phyloP scores from a whole-genome alignment of 2,329 filamentous ascomycete genomes.

The Lecanosticta acicola region DNA sequence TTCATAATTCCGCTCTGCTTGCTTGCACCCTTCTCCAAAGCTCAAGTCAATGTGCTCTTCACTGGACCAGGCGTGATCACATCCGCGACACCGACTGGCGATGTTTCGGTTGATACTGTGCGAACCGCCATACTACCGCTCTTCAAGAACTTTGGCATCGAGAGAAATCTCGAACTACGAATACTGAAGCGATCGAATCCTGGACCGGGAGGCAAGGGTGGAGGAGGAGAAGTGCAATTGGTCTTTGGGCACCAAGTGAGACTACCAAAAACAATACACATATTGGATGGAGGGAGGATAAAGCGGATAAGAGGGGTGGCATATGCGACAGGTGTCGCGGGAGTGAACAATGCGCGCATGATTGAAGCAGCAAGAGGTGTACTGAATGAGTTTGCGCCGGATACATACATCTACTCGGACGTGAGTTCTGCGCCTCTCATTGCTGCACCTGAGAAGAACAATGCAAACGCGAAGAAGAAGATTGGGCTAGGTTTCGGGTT shows the following conservation, averaged over 20 bases:
- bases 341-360: conserved; percentile 90
- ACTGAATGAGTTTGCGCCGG: conserved; percentile 76
- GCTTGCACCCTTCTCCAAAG: conserved; percentile 87
- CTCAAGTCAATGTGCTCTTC: conserved; percentile 83
- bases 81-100: conserved; percentile 71
- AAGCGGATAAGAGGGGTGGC: conserved; percentile 88
- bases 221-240: conserved; percentile 87
- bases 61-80: conserved; percentile 90
- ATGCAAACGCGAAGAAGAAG: conserved; percentile 47
- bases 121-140: conserved; percentile 87
- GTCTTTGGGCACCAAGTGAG: conserved; percentile 90
- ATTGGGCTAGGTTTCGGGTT: conserved; percentile 88
- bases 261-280: conserved; percentile 86
- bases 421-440: conserved; percentile 56
- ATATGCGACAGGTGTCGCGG: conserved; percentile 86
- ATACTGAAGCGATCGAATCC: conserved; percentile 75
- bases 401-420: conserved; percentile 82
- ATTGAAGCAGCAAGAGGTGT: conserved; percentile 85
- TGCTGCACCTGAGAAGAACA: conserved; percentile 64
- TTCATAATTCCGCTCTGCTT: conserved; percentile 86
- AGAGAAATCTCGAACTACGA: conserved; percentile 75
- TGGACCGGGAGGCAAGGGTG: conserved; percentile 67
- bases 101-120: conserved; percentile 88
- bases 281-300: conserved; percentile 76
- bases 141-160: conserved; percentile 85